These are phyloP conservation scores for Solioccasus polychromus DNA, from an alignment of 768 basidiomycete genomes.

Conservation along the genomic window DNA sequence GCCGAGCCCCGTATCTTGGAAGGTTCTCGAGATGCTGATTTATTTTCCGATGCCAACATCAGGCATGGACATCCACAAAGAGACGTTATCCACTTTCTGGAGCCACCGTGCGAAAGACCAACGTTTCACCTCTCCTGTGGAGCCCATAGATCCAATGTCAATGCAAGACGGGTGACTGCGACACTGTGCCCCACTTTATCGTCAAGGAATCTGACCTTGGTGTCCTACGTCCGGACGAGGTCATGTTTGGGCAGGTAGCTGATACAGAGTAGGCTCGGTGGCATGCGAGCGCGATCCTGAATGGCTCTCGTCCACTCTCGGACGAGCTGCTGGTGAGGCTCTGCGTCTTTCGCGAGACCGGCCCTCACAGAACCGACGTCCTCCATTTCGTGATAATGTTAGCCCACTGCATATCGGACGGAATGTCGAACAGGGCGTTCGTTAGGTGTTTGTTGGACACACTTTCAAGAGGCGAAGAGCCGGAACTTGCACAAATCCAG, in stretches of 20 bases:
- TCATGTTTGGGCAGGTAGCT: slow-evolving; percentile 32
- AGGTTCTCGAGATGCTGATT: slow-evolving; percentile 20
- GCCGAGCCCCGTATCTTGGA: slow-evolving; percentile 25
- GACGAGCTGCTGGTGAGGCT: slow-evolving; percentile 41
- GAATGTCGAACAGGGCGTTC: neutral
- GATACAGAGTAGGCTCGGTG: slow-evolving; percentile 35
- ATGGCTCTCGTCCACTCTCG: slow-evolving; percentile 39
- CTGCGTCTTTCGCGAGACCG: slow-evolving; percentile 37
- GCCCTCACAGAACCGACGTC: neutral
- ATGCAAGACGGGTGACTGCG: too few relatives aligned
- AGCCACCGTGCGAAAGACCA: slow-evolving; percentile 18
- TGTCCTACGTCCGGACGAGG: slow-evolving; percentile 35
- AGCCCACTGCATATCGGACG: neutral
- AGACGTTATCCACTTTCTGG: slow-evolving; percentile 48
- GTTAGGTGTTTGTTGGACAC: neutral
- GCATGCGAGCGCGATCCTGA: slow-evolving; percentile 28
- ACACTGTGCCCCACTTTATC: slow-evolving; percentile 40
- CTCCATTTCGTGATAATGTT: neutral
- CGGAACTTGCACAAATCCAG: neutral
- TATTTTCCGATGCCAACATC: slow-evolving; percentile 33
- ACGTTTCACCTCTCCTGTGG: too few relatives aligned
- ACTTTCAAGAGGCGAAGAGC: neutral
- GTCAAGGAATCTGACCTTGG: slow-evolving; percentile 38
- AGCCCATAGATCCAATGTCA: too few relatives aligned
- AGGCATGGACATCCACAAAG: slow-evolving; percentile 48